phyloP scores from a whole-genome alignment of 345 rosid genomes.

The Stellera chamaejasme region DNA sequence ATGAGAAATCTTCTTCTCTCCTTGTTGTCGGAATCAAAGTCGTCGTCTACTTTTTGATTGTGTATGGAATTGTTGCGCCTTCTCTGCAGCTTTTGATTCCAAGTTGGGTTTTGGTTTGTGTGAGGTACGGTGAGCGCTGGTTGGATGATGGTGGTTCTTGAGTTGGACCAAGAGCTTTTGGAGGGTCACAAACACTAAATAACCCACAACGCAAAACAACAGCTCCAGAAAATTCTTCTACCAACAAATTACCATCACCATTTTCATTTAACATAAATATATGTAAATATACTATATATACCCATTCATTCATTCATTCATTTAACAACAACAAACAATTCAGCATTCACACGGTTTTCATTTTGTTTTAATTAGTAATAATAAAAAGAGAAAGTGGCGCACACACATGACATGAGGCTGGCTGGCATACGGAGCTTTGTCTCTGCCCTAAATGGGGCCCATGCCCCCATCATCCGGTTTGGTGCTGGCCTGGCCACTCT shows the following conservation, averaged over 20 bases:
- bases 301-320: background rate
- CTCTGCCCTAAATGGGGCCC: constrained; percentile 14
- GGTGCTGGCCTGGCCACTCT: constrained; percentile 1
- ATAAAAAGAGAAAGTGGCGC: background rate
- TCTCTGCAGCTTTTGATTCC: constrained; percentile 6
- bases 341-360: too few species aligned
- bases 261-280: background rate
- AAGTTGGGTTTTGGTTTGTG: constrained; percentile 13
- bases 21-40: too few species aligned
- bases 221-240: background rate
- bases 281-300: background rate
- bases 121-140: constrained; percentile 13
- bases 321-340: too few species aligned
- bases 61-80: background rate
- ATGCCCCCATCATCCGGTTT: constrained; percentile 5
- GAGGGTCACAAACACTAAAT: constrained; percentile 20
- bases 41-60: background rate
- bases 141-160: constrained; percentile 34
- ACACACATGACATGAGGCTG: constrained; percentile 1
- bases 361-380: background rate
- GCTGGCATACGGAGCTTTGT: constrained; percentile 5
- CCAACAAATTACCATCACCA: background rate
- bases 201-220: constrained; percentile 1
- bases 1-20: too few species aligned
- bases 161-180: constrained; percentile 35